These are phyloP conservation scores for Lentinula lateritia DNA, from an alignment of 768 basidiomycete species.

Conservation along the genomic window DNA sequence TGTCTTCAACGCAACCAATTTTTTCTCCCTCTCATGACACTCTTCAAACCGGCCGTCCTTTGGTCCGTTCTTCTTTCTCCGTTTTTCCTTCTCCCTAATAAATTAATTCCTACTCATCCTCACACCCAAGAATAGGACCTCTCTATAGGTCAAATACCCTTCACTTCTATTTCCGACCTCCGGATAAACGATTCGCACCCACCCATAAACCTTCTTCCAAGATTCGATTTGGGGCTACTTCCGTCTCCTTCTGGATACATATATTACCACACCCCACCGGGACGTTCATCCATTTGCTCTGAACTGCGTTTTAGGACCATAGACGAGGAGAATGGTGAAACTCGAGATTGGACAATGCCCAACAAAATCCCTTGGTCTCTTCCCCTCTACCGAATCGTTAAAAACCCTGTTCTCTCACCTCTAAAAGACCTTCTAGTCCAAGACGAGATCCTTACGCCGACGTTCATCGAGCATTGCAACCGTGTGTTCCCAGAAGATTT, in stretches of 20 bases:
- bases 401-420: background rate
- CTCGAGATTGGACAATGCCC: background rate
- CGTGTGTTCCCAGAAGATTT: conserved; percentile 1
- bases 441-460: background rate
- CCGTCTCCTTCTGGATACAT: background rate
- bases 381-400: conserved; percentile 1
- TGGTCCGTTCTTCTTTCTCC: no score
- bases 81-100: no score
- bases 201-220: conserved; percentile 4
- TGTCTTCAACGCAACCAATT: no score
- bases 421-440: background rate
- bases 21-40: no score
- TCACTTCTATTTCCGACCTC: background rate
- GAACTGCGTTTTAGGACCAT: background rate
- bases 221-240: background rate
- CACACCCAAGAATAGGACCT: conserved; percentile 1
- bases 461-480: conserved; percentile 3
- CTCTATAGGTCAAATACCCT: background rate
- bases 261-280: background rate
- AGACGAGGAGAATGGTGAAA: background rate
- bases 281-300: background rate
- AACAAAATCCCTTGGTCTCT: conserved; percentile 5
- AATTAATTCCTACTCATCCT: background rate
- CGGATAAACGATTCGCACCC: background rate
- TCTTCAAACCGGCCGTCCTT: no score